Evolutionary conservation across 371 early-diverging fungal species (phyloP), one percentile per base, ranked within the genome.

Genomic region (Rhizopus microsporus): DNA sequence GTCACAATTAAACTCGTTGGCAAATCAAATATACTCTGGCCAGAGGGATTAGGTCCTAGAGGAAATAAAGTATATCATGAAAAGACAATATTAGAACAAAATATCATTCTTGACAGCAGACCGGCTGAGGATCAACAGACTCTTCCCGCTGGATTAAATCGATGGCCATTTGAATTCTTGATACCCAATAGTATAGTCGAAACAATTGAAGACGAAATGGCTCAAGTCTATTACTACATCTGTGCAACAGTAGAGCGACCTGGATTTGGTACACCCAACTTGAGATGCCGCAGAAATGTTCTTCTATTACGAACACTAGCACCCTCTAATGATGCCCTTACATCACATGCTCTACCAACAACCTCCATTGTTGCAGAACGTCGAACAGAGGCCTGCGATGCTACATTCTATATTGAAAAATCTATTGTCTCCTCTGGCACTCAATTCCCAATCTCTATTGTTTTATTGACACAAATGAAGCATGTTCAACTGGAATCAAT

Each of bases 171-270:
- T 63, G 75, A 75, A 59, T 72, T 78, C 16, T 56, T 75, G 17
- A 50, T 78, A 37, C 66, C 78, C n/a, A 78, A 71, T 35, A 51
- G 65, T 3, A 44, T 75, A 16, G 69, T 70, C 0, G 75, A 78
- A 45, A 78, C 78, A 1, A 78, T 78, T 35, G 75, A 75, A 58
- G 74, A 73, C 46, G 78, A 78, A 37, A 54, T 71, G 57, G 78
- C 75, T 12, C 73, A 69, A 48, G 66, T 71, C 1, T 67, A 65
- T 16, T 78, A 75, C 44, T 73, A 60, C 53, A 54, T 75, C 0
- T 61, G 65, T 7, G 74, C 71, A 0, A 69, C 72, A 2, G 71
- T 78, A 1, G 67, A 73, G 35, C 69, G 75, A 13, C 70, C 66
- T 1, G 72, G 77, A 5, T 29, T 68, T 23, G 23, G 63, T 23